Base-by-base conservation (phyloP, 352 stramenopile species). In the Phytophthora boehmeriae region DNA sequence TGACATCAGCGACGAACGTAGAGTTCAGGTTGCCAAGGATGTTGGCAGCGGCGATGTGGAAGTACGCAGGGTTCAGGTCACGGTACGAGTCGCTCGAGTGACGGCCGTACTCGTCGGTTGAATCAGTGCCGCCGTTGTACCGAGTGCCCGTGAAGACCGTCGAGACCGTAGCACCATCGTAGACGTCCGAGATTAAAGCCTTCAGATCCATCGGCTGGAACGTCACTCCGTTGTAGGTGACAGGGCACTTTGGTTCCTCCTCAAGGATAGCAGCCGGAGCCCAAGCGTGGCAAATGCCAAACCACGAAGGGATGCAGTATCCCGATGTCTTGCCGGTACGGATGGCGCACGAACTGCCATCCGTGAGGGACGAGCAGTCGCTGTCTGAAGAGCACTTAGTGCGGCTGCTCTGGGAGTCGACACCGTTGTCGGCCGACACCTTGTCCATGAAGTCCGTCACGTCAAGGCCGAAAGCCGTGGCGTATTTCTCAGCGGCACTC, bases 21-120 rank as follows among this genome's bases (percentile, higher is more conserved):
- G 71, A 28, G 22, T 78, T 75, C 19, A 79, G 55, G 3, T 59
- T 62, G 5, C 67, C 73, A 4, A 88, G 51, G 3, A 86, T 27
- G 53, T 86, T 88, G 4, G 68, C 20, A 42, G 76, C 45, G 16
- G 63, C 71, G 19, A 80, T 70, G 59, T 83, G 75, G 58, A 83
- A 77, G 44, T 67, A 75, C 6, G 61, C 78, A 1, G 78, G 61
- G 34, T 80, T 79, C 27, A 84, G 16, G 49, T 88, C 76, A 35
- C 78, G 76, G 27, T 63, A 78, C 2, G 71, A 52, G 11, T 63
- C 27, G 17, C 66, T 75, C 8, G 52, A 63, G 41, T 75, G 75
- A 16, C 75, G 70, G 30, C 75, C 78, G 41, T 78, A 83, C 53
- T 74, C 38, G 45, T 87, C 75, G 8, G 41, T 64, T 5, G 39